Evolutionary conservation across 768 basidiomycete species (phyloP).

Genomic region (Bullera alba): DNA sequence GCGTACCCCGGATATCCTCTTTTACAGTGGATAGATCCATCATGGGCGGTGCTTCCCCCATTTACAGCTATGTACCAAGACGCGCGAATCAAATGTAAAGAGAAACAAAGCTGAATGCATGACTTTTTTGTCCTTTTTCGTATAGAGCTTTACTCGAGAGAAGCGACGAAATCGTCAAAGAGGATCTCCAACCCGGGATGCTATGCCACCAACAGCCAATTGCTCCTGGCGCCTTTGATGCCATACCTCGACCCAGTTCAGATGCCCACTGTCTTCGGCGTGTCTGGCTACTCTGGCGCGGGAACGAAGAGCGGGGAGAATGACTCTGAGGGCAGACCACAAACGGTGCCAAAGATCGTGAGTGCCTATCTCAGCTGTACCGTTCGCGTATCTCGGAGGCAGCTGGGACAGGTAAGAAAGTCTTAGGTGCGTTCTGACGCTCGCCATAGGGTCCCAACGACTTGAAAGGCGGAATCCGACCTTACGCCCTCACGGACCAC

Average conservation of each 20-base stretch:
- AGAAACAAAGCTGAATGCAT: conserved; percentile 43
- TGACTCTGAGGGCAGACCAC: conserved; percentile 62
- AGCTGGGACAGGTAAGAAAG: neutral
- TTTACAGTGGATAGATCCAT: conserved; percentile 3
- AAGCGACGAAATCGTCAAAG: conserved; percentile 60
- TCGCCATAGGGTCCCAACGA: conserved; percentile 54
- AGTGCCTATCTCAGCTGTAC: conserved; percentile 12
- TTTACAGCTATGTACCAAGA: no score
- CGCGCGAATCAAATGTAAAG: conserved; percentile 9
- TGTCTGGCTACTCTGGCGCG: conserved; percentile 92
- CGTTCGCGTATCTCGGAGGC: neutral
- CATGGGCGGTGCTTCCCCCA: no score
- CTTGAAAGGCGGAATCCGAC: conserved; percentile 66
- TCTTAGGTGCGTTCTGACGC: neutral
- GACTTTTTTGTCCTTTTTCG: conserved; percentile 37
- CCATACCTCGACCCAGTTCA: conserved; percentile 56
- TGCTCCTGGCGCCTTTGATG: conserved; percentile 83
- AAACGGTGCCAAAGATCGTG: conserved; percentile 70
- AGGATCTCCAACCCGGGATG: conserved; percentile 96
- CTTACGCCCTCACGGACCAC: conserved; percentile 91
- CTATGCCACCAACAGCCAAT: conserved; percentile 86
- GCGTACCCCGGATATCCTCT: neutral
- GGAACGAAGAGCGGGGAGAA: conserved; percentile 69
- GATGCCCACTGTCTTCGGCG: conserved; percentile 78
- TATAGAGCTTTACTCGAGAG: conserved; percentile 79